Evolutionary conservation across 768 basidiomycete genomes (phyloP), one percentile per base, ranked within the genome.

Genomic region (Calocera viscosa): DNA sequence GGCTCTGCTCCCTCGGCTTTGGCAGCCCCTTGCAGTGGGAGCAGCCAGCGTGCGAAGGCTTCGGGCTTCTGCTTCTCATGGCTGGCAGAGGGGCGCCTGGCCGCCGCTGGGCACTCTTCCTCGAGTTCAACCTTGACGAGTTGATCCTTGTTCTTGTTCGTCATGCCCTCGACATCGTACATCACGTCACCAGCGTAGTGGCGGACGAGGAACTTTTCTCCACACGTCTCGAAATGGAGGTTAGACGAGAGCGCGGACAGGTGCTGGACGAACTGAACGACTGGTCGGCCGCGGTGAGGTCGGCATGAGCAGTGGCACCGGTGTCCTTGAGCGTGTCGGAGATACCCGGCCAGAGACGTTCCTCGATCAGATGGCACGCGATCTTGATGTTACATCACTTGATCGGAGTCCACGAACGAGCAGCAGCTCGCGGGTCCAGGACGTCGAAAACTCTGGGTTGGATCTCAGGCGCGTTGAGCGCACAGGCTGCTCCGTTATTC

Each of bases 171-270:
- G 14, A 98, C 87, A 69, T 94, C 96, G 79, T 99, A 99, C 85
- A 93, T 90, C 69, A 99, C 96, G 73, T 98, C 96, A 71, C 96
- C 96, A n/a, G 96, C 96, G 73, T 98, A 99, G 74, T 99, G 96
- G 73, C 86, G 88, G 69, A 99, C 89, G 64, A 99, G 77, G 79
- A 98, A 99, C 74, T 99, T 94, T 16, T 87, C 78, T 17, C 96
- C 96, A 63, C 96, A 90, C 16, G 91, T 80, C 74, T 99, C 96
- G 74, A 98, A 99, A 76, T 99, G 94, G 22, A 91, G 80, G 76
- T 95, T 95, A 3, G 86, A 84, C 5, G 90, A 80, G 2, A 98
- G 81, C 72, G 81, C 82, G 1, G 92, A 83, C 14, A 91, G 86
- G 63, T 96, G 85, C 76, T 99, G 96, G 47, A 92, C 83, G 78